Base-by-base conservation (phyloP, 1,284 basidiomycete genomes). In the Neonothopanus nambi region DNA sequence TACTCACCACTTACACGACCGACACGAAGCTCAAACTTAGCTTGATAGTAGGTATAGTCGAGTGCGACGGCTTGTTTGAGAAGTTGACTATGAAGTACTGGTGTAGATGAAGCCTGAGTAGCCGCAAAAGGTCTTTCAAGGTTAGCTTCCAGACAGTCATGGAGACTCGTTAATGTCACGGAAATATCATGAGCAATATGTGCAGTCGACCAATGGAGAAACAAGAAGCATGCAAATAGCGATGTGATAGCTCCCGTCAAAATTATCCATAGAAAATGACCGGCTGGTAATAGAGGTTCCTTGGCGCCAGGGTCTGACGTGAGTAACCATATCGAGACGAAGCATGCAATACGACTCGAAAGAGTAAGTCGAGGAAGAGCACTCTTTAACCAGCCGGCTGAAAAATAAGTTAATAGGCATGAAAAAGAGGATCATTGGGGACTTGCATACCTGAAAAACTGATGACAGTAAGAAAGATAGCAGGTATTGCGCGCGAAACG, bases 321-420 rank as follows among this genome's bases (percentile, higher is more conserved):
- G 17, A 81, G 63, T 28, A 79, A 57, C 75, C 75, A 81, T 24
- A 78, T 69, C 0, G 76, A 73, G 18, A 77, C 63, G 55, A 80
- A 78, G 55, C 75, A 76, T 7, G 73, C 72, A 44, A 79, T 77
- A 9, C 76, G 75, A 30, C 69, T 73, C 3, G 77, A 71, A 9
- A 76, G 58, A 20, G 73, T 73, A 20, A 81, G 62, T 17, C 78
- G 71, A 24, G 77, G 77, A 9, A 80, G 63, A 15, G 74, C 67
- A 55, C 78, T 79, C 58, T 79, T 79, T 18, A 66, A 56, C 58
- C 72, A 71, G 4, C 77, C 78, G 55, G 74, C 77, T 79, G 46
- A 9, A 39, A 40, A 13, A 40, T 41, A 9, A 47, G 6, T 38
- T 18, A 50, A 37, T 20, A 52, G 21, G 4, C 21, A 30, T 20